These are phyloP conservation scores for Amborella trichopoda DNA, from an alignment of 164 flowering plant genomes.

Conservation along the genomic window DNA sequence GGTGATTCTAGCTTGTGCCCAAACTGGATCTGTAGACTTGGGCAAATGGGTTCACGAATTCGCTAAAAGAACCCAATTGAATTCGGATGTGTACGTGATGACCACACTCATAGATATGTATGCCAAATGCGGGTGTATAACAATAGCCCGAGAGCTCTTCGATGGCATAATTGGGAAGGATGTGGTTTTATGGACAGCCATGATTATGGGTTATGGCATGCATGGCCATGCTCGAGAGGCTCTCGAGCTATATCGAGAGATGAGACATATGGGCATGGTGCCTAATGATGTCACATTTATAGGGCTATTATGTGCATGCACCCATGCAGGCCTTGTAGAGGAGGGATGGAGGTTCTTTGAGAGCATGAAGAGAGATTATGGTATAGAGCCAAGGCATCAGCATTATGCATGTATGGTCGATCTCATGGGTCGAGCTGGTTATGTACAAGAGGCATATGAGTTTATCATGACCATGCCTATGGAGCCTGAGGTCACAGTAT, in stretches of 20 bases:
- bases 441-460: slow-evolving; percentile 17
- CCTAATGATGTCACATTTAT: slow-evolving; percentile 27
- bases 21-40: slow-evolving; percentile 20
- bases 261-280: slow-evolving; percentile 14
- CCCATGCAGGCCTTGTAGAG: slow-evolving; percentile 18
- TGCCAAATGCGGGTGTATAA: slow-evolving; percentile 32
- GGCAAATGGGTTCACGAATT: slow-evolving; percentile 21
- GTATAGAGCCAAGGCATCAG: slow-evolving; percentile 26
- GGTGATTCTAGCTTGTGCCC: slow-evolving; percentile 19
- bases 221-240: slow-evolving; percentile 25
- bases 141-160: slow-evolving; percentile 14
- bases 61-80: slow-evolving; percentile 9
- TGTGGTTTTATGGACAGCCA: slow-evolving; percentile 27
- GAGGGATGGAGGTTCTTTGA: slow-evolving; percentile 24
- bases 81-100: slow-evolving; percentile 19
- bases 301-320: slow-evolving; percentile 22
- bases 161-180: slow-evolving; percentile 15
- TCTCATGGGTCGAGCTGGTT: slow-evolving; percentile 22
- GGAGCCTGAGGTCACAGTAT: slow-evolving; percentile 19
- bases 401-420: slow-evolving; percentile 27
- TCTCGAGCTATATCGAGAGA: slow-evolving; percentile 16
- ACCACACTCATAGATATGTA: slow-evolving; percentile 33
- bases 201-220: slow-evolving; percentile 23
- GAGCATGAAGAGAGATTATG: slow-evolving; percentile 16
- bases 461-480: slow-evolving; percentile 21